Conservation (phyloP, 129 eudicot genomes). For the sunflower (Helianthus annuus) region HanXRQr2.0-SUNRISE NC_035436.2:67160131-67160630, state of each 20-base stretch:
- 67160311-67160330: neutral
- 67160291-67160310: too few species aligned
- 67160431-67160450: conserved; percentile 52
- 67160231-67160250: too few species aligned
- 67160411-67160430: conserved; percentile 60
- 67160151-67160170: too few species aligned
- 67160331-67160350: conserved; percentile 4
- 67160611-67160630: too few species aligned
- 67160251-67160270: too few species aligned
- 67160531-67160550: conserved; percentile 66
- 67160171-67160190: too few species aligned
- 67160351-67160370: conserved; percentile 19
- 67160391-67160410: conserved; percentile 57
- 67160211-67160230: too few species aligned
- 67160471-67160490: conserved; percentile 50
- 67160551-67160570: conserved; percentile 73
- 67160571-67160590: too few species aligned
- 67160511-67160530: conserved; percentile 78
- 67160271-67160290: too few species aligned
- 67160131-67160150: too few species aligned
- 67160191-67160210: too few species aligned
- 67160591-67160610: neutral
- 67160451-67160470: conserved; percentile 49
- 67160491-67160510: conserved; percentile 60
- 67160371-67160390: conserved; percentile 41